phyloP scores from a whole-genome alignment of 2,329 filamentous ascomycete genomes.

The Rhinocladiella similis region DNA sequence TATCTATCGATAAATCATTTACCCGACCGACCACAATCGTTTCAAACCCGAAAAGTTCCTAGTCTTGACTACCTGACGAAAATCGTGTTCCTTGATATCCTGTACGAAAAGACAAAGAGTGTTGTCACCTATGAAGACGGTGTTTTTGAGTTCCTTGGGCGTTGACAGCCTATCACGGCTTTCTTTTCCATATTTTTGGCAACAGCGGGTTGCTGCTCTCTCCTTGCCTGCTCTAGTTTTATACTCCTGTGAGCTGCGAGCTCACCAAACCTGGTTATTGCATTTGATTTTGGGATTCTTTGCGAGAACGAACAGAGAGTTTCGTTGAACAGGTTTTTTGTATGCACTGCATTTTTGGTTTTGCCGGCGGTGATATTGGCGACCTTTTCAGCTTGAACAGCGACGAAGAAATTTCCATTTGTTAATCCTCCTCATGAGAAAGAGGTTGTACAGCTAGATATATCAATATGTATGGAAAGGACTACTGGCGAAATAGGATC shows the following conservation, averaged over 20 bases:
- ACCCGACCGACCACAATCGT: slow-evolving; percentile 11
- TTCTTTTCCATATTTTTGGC: neutral
- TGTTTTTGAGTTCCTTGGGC: slow-evolving; percentile 7
- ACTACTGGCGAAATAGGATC: slow-evolving; percentile 2
- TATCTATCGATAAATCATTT: slow-evolving; percentile 26
- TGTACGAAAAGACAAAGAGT: slow-evolving; percentile 27
- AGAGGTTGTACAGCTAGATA: slow-evolving; percentile 27
- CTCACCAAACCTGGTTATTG: slow-evolving; percentile 8
- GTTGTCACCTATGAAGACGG: slow-evolving; percentile 14
- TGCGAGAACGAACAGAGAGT: neutral
- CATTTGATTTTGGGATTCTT: slow-evolving; percentile 9
- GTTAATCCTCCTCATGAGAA: slow-evolving; percentile 21
- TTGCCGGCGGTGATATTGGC: slow-evolving; percentile 7
- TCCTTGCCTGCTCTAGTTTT: slow-evolving; percentile 8
- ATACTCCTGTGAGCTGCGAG: neutral
- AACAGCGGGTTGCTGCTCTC: slow-evolving; percentile 3
- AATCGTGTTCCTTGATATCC: slow-evolving; percentile 27
- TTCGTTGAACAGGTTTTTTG: slow-evolving; percentile 12
- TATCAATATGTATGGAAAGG: slow-evolving; percentile 23
- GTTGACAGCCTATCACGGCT: slow-evolving; percentile 5
- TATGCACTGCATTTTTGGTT: slow-evolving; percentile 22
- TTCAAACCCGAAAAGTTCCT: slow-evolving; percentile 15
- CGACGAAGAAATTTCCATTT: slow-evolving; percentile 24
- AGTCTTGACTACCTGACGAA: slow-evolving; percentile 15
- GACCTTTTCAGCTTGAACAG: slow-evolving; percentile 25